Evolutionary conservation across 805 yeast species (phyloP), one percentile per base, ranked within the genome.

Genomic region (Candida ortonii): DNA sequence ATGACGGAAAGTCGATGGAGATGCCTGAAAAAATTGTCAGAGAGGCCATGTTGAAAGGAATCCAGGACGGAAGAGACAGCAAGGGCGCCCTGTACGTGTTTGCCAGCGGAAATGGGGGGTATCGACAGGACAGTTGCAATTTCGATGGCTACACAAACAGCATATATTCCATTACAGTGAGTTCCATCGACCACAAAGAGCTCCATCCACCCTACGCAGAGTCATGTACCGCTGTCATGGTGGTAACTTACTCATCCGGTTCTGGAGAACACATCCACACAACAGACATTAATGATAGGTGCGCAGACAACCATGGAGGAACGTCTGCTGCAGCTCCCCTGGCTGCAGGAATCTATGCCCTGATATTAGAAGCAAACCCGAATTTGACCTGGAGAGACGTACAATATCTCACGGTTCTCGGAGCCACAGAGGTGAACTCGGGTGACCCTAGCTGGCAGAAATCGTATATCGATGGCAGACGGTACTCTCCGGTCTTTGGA

Each of bases 291-390:
- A 68, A 78, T 31, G 71, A 72, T 6, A 60, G 65, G 46, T 93
- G 98, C 59, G 66, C 94, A 2, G 70, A 70, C 23, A 59, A 49
- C 16, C 98, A 93, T 59, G 96, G 97, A 8, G 98, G 98, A 14
- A 93, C 98, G 0, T 90, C 97, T 15, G 98, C 98, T 0, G 97
- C 98, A 11, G 98, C 98, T 0, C 98, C 98, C 0, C 69, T 93
- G 37, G 97, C 97, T 0, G 97, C 97, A 0, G 98, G 97, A n/a
- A 72, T 93, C 1, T 87, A 84, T 56, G 76, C 97, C 0, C 66
- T 93, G 33, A 85, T 85, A 2, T 65, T 93, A 32, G 79, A 81
- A 48, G 88, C 82, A 3, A 84, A 95, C 46, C 95, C 96, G 1
- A 71, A 80, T 4, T 71, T 93, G 36, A 84, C 96, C 0, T 93